A percentile compares a stretch with the other conserved stretches of the same genome.
These are phyloP conservation scores for Phytomonas francai DNA, from an alignment of 208 protist genomes.

Conservation along the genomic window DNA sequence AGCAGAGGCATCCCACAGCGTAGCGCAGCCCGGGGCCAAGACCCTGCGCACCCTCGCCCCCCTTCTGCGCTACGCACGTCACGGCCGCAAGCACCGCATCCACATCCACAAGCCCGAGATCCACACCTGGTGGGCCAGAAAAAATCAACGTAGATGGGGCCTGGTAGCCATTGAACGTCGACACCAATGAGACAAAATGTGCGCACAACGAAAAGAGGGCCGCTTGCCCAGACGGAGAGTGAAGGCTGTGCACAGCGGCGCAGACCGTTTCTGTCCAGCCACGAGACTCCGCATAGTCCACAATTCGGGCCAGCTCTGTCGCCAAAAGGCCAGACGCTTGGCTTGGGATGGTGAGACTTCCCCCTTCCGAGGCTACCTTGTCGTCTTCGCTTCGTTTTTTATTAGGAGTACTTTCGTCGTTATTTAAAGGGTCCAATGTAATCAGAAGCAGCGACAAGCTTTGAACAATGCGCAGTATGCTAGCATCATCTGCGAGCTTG, in stretches of 20 bases:
- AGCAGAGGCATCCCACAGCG: constrained; percentile 50
- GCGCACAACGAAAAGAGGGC: background rate
- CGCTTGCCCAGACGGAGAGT: background rate
- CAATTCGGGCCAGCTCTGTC: background rate
- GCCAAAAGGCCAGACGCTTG: background rate
- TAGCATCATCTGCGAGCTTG: constrained; percentile 45
- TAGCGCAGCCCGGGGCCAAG: constrained; percentile 55
- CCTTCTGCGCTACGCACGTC: constrained; percentile 11
- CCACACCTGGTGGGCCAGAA: background rate
- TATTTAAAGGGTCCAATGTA: constrained; percentile 39
- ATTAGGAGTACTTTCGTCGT: constrained; percentile 7
- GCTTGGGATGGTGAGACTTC: background rate
- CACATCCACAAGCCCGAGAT: constrained; percentile 13
- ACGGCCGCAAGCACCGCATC: constrained; percentile 29
- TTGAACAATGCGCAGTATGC: constrained; percentile 35
- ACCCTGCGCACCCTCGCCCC: constrained; percentile 8
- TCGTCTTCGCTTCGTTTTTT: background rate
- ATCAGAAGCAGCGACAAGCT: constrained; percentile 39
- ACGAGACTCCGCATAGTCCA: background rate
- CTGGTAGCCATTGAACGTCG: constrained; percentile 34
- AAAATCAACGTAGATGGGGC: constrained; percentile 13
- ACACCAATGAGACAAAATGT: background rate
- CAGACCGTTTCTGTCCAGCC: background rate
- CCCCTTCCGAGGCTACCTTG: background rate
- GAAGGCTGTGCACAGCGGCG: background rate